These are phyloP conservation scores for Lobulomyces angularis DNA, from an alignment of 192 early-diverging fungal species.

Conservation along the genomic window DNA sequence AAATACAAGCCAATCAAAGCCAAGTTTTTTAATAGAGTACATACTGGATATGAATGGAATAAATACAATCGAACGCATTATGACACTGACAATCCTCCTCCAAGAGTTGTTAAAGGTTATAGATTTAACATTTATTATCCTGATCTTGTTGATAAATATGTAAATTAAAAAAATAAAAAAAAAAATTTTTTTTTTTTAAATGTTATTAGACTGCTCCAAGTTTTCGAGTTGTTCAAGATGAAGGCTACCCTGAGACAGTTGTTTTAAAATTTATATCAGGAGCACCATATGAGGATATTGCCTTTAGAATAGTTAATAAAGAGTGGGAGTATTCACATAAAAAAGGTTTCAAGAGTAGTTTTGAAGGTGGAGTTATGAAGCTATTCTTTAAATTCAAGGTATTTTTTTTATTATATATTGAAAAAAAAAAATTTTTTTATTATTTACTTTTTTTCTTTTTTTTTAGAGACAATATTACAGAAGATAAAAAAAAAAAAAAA, in stretches of 20 bases:
- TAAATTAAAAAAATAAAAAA: conserved; percentile 80
- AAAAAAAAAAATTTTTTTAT: too few species aligned
- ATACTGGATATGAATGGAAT: conserved; percentile 99
- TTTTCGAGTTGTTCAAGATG: too few species aligned
- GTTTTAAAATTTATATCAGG: conserved; percentile 84
- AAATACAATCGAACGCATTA: conserved; percentile 99
- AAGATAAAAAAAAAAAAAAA: too few species aligned
- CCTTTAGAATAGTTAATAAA: conserved; percentile 86
- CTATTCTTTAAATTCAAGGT: conserved; percentile 77
- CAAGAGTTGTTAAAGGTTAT: conserved; percentile 91
- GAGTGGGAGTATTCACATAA: conserved; percentile 95
- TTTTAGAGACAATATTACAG: conserved; percentile 2
- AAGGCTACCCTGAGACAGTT: conserved; percentile 58
- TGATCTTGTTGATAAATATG: conserved; percentile 84
- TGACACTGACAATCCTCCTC: conserved; percentile 92
- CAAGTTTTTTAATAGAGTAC: conserved; percentile 90
- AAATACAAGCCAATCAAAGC: conserved; percentile 94
- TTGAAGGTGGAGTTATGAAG: conserved; percentile 70
- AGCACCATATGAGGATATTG: conserved; percentile 95
- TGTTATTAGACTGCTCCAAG: too few species aligned
- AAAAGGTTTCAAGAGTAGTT: conserved; percentile 63
- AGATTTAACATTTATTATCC: conserved; percentile 99
- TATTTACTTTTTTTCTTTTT: background rate
- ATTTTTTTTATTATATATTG: conserved; percentile 46
- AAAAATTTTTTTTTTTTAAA: conserved; percentile 61